Evolutionary conservation across 2,329 filamentous ascomycete species (phyloP), one percentile per base, ranked within the genome.

Genomic region (Paraphaeosphaeria sporulosa): DNA sequence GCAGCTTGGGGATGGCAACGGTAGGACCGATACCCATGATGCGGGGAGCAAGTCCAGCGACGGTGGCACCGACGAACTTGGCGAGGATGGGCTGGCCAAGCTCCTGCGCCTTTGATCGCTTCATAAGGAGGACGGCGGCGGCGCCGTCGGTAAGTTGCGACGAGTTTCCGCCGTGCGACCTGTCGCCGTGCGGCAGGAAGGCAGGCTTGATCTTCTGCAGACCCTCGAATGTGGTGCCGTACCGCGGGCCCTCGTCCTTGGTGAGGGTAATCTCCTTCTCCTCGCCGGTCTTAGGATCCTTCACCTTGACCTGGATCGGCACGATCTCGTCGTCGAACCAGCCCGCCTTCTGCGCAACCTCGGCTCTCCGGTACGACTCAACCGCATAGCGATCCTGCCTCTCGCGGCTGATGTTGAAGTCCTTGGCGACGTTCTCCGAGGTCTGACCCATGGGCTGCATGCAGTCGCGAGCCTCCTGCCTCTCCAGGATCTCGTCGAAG

Each of bases 391-490:
- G 83, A 79, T 99, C 95, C 81, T 98, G 92, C 76, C 82, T 81
- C 75, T 94, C 89, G 62, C 95, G 87, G 2, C 87, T 82, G 76
- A 99, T 89, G 75, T 90, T 87, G 79, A 98, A 98, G 81, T 98
- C 95, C 51, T 88, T 88, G 70, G 90, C 93, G 30, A 99, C 93
- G 76, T 98, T 98, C 84, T 99, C 95, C 61, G 90, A 94, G 2
- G 95, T 99, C 87, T 96, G 96, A 23, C 95, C 95, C 95, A 99
- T 99, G 67, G 94, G 91, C 85, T 93, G 87, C 87, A 94, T 87
- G 84, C 93, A 95, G 81, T 98, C 94, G 49, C 80, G 80, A 0
- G 93, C 87, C 75, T 97, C 92, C 76, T 93, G 90, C 81, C 86
- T 90, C 69, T 82, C 77, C 49, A 92, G 82, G 61, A 98, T 88